phyloP scores from a whole-genome alignment of 2,329 filamentous ascomycete genomes.

The Balansia obtecta region DNA sequence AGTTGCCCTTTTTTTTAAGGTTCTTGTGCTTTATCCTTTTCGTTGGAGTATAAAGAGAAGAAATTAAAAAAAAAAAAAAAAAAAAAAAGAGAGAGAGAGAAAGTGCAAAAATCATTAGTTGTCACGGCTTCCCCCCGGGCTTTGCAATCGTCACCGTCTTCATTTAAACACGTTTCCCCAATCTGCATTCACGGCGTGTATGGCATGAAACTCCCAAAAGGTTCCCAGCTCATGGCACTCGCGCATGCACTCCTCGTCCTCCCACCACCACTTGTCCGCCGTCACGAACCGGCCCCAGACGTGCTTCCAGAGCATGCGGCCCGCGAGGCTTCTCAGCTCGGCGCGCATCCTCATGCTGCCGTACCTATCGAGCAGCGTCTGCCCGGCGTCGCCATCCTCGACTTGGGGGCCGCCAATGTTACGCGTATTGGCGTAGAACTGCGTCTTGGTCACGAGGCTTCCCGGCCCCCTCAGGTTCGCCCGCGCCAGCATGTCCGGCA shows the following conservation, averaged over 20 bases:
- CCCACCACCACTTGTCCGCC: conserved; percentile 48
- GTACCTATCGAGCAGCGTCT: conserved; percentile 8
- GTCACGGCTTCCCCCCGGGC: too few species aligned
- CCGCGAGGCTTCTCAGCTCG: conserved; percentile 39
- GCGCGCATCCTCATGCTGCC: conserved; percentile 25
- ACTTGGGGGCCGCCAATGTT: conserved; percentile 13
- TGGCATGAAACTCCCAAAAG: conserved; percentile 45
- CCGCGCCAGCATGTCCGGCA: conserved; percentile 47
- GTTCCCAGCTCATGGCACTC: conserved; percentile 44
- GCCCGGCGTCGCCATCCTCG: conserved; percentile 13
- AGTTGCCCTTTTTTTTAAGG: too few species aligned
- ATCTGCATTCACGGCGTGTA: conserved; percentile 38
- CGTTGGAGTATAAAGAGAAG: too few species aligned
- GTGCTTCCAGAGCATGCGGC: conserved; percentile 47
- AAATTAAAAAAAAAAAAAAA: too few species aligned
- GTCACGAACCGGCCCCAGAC: conserved; percentile 44
- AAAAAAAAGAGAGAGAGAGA: too few species aligned
- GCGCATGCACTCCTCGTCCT: conserved; percentile 38
- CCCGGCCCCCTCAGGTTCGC: conserved; percentile 37
- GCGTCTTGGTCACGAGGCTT: conserved; percentile 34
- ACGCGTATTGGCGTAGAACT: conserved; percentile 32
- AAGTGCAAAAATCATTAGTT: too few species aligned
- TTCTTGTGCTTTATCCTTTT: too few species aligned
- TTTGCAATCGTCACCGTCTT: too few species aligned
- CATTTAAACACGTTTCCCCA: neutral